These are phyloP conservation scores for Globisporangium perplexum DNA, from an alignment of 352 stramenopile species.

Conservation along the genomic window DNA sequence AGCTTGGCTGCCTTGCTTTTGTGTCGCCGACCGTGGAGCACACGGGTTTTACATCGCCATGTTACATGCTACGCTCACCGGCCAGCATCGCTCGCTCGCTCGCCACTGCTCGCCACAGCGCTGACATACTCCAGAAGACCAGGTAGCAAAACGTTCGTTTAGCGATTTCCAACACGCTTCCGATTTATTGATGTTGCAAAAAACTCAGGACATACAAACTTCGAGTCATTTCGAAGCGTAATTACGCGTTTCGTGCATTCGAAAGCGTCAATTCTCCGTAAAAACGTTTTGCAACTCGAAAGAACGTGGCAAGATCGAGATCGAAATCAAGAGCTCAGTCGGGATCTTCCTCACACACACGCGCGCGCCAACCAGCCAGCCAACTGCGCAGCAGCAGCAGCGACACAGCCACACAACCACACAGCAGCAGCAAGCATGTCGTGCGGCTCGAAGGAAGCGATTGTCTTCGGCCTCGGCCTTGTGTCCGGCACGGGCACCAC, in stretches of 20 bases:
- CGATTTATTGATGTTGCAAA: not conserved
- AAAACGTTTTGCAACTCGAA: not conserved
- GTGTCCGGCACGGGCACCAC: slow-evolving; percentile 83
- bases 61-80: too few species aligned
- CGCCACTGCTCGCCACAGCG: too few species aligned
- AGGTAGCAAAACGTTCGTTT: too few species aligned
- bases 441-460: slow-evolving; percentile 66
- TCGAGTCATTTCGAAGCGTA: not conserved
- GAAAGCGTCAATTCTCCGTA: not conserved
- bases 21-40: too few species aligned
- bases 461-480: slow-evolving; percentile 77
- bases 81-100: too few species aligned
- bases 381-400: too few species aligned
- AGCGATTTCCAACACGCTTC: too few species aligned
- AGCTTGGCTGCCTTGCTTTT: too few species aligned
- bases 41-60: too few species aligned
- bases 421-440: slow-evolving; percentile 36
- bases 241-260: not conserved
- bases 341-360: not conserved
- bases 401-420: not conserved
- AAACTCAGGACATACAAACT: not conserved
- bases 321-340: not conserved
- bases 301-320: not conserved
- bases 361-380: too few species aligned
- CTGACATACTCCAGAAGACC: too few species aligned